Evolutionary conservation across 495 filamentous ascomycete genomes (phyloP), one percentile per base, ranked within the genome.

Genomic region (Daldinia concentrica): DNA sequence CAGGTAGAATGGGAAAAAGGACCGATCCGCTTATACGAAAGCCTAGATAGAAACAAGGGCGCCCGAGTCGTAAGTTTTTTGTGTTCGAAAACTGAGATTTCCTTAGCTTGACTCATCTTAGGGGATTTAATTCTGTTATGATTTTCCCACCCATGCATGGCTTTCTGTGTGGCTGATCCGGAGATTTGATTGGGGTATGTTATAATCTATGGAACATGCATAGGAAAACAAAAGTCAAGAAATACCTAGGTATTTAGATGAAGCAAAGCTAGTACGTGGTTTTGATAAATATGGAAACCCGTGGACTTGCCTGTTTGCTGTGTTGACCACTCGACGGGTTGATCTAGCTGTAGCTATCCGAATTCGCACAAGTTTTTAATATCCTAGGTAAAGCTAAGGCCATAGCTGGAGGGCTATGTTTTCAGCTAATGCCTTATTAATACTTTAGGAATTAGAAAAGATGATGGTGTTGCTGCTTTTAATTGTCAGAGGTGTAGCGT

Each of bases 151-250:
- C 19, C 9, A 22, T 22, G 43, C 22, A 24, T 56, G 48, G 55
- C 43, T 43, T 43, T 58, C 37, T 8, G 39, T 41, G 56, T 70
- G 68, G 68, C 61, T 48, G 56, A 17, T 12, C 41, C 68, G 68
- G 68, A 70, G 29, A 70, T 70, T 70, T 27, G 61, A 70, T 48
- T 70, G 68, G 68, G 68, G 68, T 56, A 70, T 22, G 22, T 36
- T 56, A 61, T 56, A 39, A 7, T 45, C 30, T n/a, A 51, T 32
- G 11, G 19, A 37, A 37, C 48, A 48, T 48, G 3, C n/a, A 17
- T 41, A 15, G 37, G 6, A 48, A 48, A 22, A 48, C 43, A 22
- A 22, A 22, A 22, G 19, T 17, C n/a, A 48, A 48, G 43, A 24
- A 22, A 24, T 48, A 24, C 19, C 12, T 36, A 4, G 12, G 34